Evolutionary conservation across 768 basidiomycete genomes (phyloP), one percentile per base, ranked within the genome.

Genomic region (Chiua virens): DNA sequence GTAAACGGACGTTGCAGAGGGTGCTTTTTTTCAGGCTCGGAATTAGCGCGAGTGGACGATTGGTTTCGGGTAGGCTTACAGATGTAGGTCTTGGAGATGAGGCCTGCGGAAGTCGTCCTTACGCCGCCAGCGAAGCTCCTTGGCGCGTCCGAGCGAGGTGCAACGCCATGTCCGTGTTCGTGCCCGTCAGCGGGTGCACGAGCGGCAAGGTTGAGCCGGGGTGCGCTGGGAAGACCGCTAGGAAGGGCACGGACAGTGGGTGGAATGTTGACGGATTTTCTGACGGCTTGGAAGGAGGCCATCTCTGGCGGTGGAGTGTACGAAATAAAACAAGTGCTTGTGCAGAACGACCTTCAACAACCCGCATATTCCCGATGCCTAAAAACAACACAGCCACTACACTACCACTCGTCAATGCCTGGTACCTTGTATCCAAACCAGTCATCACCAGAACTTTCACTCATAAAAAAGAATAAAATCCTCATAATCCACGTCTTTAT

Each of bases 161-260:
- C 76, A 42, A 72, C 57, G 42, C 76, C 79, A 67, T 88, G 83
- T 54, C 75, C 79, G 49, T 79, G 73, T 57, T 78, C 80, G 59
- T 88, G 85, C 27, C 74, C 78, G 58, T 74, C 71, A 50, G 77
- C 71, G 52, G 83, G 80, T 28, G 84, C 83, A 62, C 83, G 84
- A 41, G 80, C 83, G 54, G 80, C 72, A 64, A 91, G 76, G 73
- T 88, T 89, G 67, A 98, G 74, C 44, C 82, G 77, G 30, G 89
- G 84, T 8, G 85, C 89, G 59, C 69, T 68, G 27, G 95, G 95
- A 14, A 93, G 78, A 53, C 95, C 95, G 30, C 80, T 84, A 39
- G 93, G 79, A 51, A 90, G 81, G 7, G 83, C 76, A 64, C 89
- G 82, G 57, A 90, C 83, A 30, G 92, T 91, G 51, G 93, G 90